Conservation (phyloP, 2,329 filamentous ascomycete species). For the Microascus cirrosus region DNA sequence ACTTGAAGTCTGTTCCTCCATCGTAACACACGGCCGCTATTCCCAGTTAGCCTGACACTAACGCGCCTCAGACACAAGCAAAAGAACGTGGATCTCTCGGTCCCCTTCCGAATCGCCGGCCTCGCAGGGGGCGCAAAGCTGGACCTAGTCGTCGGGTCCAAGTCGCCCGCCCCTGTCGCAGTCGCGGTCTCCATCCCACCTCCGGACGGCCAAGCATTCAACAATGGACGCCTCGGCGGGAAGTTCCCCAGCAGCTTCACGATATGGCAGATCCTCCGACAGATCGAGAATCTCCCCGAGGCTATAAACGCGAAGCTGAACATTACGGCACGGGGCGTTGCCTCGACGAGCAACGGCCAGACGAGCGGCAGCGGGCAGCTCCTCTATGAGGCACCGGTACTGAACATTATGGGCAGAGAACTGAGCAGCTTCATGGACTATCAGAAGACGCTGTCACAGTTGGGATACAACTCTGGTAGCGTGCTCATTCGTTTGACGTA, state of each 20-base stretch:
- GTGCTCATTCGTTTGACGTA: constrained; percentile 71
- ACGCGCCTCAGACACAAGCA: constrained; percentile 56
- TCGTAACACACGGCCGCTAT: not conserved
- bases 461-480: constrained; percentile 79
- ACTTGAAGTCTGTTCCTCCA: constrained; percentile 58
- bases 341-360: constrained; percentile 42
- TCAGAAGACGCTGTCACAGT: constrained; percentile 77
- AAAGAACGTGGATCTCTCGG: constrained; percentile 74
- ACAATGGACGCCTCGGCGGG: constrained; percentile 60
- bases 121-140: constrained; percentile 80
- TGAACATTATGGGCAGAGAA: constrained; percentile 76
- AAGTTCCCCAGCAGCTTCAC: constrained; percentile 84
- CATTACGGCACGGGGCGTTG: constrained; percentile 73
- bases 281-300: constrained; percentile 72
- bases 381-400: constrained; percentile 76
- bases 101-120: constrained; percentile 73
- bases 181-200: constrained; percentile 80
- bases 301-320: constrained; percentile 55
- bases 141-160: constrained; percentile 79
- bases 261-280: constrained; percentile 79
- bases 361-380: constrained; percentile 59
- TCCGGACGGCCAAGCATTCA: constrained; percentile 51
- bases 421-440: constrained; percentile 68
- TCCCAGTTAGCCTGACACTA: not conserved
- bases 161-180: constrained; percentile 73